phyloP scores from a whole-genome alignment of 208 protist genomes.

The Naegleria fowleri region DNA sequence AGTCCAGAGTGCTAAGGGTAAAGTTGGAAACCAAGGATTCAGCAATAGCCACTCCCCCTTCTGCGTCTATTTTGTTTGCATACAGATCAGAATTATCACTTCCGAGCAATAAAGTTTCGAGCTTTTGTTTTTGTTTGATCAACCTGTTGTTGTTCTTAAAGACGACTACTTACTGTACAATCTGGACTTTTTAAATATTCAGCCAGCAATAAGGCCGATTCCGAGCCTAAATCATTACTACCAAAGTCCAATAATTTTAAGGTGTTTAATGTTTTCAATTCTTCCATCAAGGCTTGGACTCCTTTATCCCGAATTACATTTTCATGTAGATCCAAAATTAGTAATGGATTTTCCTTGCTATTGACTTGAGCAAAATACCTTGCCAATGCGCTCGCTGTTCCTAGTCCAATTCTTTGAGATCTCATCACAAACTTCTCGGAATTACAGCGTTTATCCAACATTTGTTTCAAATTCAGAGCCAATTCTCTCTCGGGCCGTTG shows the following conservation, averaged over 20 bases:
- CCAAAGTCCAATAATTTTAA: not conserved
- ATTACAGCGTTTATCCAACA: not conserved
- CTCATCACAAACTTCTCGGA: not conserved
- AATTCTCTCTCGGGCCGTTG: not conserved
- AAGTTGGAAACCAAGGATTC: not conserved
- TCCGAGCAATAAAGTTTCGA: not conserved
- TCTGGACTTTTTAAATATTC: not conserved
- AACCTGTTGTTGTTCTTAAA: not conserved
- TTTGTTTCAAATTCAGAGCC: not conserved
- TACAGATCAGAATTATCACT: not conserved
- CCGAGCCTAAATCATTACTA: not conserved
- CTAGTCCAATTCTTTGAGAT: constrained; percentile 16
- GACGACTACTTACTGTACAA: constrained; percentile 1
- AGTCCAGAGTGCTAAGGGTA: not conserved
- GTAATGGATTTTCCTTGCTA: not conserved
- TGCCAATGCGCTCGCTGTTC: not conserved
- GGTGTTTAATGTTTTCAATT: not conserved
- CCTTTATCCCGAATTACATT: constrained; percentile 21
- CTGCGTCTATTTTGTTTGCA: constrained; percentile 10
- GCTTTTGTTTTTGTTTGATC: not conserved
- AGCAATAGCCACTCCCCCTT: not conserved
- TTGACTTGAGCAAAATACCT: not conserved
- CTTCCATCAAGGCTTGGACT: not conserved
- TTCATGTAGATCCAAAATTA: constrained; percentile 3
- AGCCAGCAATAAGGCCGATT: not conserved